Percentiles rank a stretch among this genome's conserved stretches.
phyloP scores from a whole-genome alignment of 768 basidiomycete genomes.

The Coprinopsis marcescibilis region DNA sequence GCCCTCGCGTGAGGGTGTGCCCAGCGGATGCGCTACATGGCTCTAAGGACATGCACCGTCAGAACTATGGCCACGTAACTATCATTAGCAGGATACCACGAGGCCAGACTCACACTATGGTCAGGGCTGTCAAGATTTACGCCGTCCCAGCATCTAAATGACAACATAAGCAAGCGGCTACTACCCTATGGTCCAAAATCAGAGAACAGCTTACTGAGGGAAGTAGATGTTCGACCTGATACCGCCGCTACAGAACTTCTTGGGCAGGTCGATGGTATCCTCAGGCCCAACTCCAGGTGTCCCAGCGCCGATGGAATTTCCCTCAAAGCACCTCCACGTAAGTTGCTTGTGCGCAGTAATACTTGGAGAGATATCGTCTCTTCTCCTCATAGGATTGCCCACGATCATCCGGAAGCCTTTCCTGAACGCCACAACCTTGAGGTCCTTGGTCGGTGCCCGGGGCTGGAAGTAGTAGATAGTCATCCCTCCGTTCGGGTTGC shows the following conservation, averaged over 20 bases:
- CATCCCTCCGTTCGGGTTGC: conserved; percentile 10
- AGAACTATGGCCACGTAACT: background rate
- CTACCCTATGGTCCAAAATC: too few species aligned
- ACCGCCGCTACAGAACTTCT: conserved; percentile 2
- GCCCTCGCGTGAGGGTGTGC: background rate
- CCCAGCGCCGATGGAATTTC: conserved; percentile 8
- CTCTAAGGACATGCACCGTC: conserved; percentile 2
- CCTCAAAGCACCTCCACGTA: conserved; percentile 12
- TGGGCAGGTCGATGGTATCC: conserved; percentile 6
- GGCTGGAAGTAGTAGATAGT: conserved; percentile 11
- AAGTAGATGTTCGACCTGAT: conserved; percentile 10
- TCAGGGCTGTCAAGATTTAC: conserved; percentile 8
- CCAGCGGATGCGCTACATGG: conserved; percentile 9
- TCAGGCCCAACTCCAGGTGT: conserved; percentile 7
- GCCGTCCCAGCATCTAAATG: conserved; percentile 8
- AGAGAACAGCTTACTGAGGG: conserved; percentile 4
- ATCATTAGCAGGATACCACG: background rate
- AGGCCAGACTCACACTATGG: background rate
- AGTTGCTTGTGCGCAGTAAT: conserved; percentile 8
- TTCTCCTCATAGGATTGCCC: conserved; percentile 4
- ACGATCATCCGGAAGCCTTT: conserved; percentile 11
- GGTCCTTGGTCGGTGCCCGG: conserved; percentile 7
- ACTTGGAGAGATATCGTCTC: background rate
- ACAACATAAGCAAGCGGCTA: background rate
- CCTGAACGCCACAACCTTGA: conserved; percentile 4